Conservation (phyloP, 1,284 basidiomycete genomes). For the Rhodotorula sp. region DNA sequence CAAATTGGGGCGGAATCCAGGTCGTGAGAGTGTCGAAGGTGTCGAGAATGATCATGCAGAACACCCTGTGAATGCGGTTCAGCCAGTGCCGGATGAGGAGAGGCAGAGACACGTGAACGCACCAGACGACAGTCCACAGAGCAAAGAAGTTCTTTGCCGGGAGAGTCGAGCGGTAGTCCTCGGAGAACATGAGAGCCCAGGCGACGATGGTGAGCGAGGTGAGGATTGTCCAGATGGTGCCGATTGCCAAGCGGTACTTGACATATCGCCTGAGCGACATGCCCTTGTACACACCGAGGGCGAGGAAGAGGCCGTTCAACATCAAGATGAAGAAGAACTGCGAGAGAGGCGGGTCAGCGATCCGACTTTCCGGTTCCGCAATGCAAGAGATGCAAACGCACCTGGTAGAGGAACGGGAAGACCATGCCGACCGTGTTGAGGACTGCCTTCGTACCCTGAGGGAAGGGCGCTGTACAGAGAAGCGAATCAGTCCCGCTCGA, state of each 20-base stretch:
- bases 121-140: conserved; percentile 34
- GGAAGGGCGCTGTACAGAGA: conserved; percentile 11
- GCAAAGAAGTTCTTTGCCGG: conserved; percentile 39
- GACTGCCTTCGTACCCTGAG: conserved; percentile 11
- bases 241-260: conserved; percentile 28
- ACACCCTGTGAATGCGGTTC: conserved; percentile 14
- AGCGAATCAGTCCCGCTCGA: too few species aligned
- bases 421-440: conserved; percentile 30
- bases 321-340: conserved; percentile 25
- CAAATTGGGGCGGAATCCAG: conserved; percentile 22
- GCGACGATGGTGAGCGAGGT: conserved; percentile 23
- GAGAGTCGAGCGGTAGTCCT: conserved; percentile 17
- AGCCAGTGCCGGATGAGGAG: background rate
- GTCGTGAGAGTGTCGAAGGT: conserved; percentile 28
- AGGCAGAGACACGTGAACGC: background rate
- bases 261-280: conserved; percentile 19
- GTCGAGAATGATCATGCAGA: conserved; percentile 32
- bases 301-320: conserved; percentile 32
- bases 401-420: conserved; percentile 20
- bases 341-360: conserved; percentile 6
- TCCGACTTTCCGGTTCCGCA: background rate
- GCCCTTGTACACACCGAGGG: conserved; percentile 32
- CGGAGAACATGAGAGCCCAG: conserved; percentile 26
- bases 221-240: conserved; percentile 36
- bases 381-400: conserved; percentile 14